phyloP scores from a whole-genome alignment of 2,329 filamentous ascomycete genomes.

The Aureobasidium musti region DNA sequence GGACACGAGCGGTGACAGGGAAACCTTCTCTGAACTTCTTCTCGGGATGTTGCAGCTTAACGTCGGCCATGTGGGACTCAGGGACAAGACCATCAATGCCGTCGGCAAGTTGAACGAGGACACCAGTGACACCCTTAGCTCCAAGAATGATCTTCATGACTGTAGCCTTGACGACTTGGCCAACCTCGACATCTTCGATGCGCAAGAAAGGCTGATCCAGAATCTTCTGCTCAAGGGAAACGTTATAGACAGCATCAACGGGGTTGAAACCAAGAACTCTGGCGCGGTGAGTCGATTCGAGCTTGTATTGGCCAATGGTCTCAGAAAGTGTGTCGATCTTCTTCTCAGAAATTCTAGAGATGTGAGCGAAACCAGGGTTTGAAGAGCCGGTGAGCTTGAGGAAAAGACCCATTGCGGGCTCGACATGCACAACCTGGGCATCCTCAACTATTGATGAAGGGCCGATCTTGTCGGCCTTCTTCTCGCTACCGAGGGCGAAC shows the following conservation, averaged over 20 bases:
- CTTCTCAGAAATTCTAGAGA: slow-evolving; percentile 86
- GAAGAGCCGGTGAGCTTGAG: slow-evolving; percentile 68
- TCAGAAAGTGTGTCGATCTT: slow-evolving; percentile 83
- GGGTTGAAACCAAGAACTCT: slow-evolving; percentile 85
- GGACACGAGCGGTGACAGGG: slow-evolving; percentile 78
- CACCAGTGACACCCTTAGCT: slow-evolving; percentile 72
- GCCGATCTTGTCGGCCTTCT: slow-evolving; percentile 52
- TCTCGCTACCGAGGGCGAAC: slow-evolving; percentile 52
- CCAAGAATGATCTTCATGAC: slow-evolving; percentile 83
- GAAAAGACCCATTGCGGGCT: slow-evolving; percentile 78
- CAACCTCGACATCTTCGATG: slow-evolving; percentile 85
- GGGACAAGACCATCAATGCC: slow-evolving; percentile 87
- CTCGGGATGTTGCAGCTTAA: slow-evolving; percentile 85
- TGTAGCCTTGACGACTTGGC: slow-evolving; percentile 75
- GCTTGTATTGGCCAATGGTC: slow-evolving; percentile 72
- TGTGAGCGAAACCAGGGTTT: slow-evolving; percentile 86
- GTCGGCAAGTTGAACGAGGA: slow-evolving; percentile 82
- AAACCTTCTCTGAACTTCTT: slow-evolving; percentile 92
- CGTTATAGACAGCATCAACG: slow-evolving; percentile 78
- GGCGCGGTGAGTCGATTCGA: slow-evolving; percentile 75
- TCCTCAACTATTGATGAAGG: slow-evolving; percentile 75
- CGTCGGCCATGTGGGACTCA: slow-evolving; percentile 84
- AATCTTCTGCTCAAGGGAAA: slow-evolving; percentile 80
- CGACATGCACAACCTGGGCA: slow-evolving; percentile 77
- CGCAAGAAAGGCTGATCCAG: slow-evolving; percentile 86